These are phyloP conservation scores for Akanthomyces uredinophilus DNA, from an alignment of 2,329 filamentous ascomycete genomes.

Conservation along the genomic window DNA sequence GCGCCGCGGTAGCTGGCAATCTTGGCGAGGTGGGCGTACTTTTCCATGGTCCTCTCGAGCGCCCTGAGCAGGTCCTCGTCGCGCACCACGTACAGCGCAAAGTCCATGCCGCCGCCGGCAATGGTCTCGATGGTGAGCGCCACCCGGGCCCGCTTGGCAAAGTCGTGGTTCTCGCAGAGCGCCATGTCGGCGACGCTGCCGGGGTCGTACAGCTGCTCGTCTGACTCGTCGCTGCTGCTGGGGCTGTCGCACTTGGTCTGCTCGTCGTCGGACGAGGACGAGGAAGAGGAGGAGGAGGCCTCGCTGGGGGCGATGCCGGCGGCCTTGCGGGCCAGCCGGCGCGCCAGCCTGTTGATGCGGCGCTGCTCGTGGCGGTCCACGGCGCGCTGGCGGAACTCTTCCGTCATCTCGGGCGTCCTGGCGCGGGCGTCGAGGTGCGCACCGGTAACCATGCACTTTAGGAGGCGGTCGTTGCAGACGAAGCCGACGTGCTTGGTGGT, in stretches of 20 bases:
- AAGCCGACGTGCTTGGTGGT: neutral
- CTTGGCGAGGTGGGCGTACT: neutral
- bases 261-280: neutral
- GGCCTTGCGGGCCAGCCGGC: neutral
- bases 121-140: neutral
- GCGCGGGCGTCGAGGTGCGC: too few species aligned
- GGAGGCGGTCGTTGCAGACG: neutral
- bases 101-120: neutral
- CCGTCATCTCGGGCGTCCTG: neutral
- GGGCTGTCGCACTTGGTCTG: neutral
- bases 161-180: neutral
- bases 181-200: neutral
- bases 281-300: neutral
- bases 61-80: neutral
- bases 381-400: neutral
- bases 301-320: too few species aligned
- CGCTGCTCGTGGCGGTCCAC: fast-evolving
- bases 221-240: too few species aligned
- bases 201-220: too few species aligned
- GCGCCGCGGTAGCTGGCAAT: neutral
- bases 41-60: neutral
- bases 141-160: neutral
- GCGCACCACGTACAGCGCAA: conserved; percentile 9
- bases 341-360: neutral
- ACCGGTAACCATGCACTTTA: neutral